Evolutionary conservation across 768 basidiomycete species (phyloP), one percentile per base, ranked within the genome.

Genomic region (Podaxis pistillaris): DNA sequence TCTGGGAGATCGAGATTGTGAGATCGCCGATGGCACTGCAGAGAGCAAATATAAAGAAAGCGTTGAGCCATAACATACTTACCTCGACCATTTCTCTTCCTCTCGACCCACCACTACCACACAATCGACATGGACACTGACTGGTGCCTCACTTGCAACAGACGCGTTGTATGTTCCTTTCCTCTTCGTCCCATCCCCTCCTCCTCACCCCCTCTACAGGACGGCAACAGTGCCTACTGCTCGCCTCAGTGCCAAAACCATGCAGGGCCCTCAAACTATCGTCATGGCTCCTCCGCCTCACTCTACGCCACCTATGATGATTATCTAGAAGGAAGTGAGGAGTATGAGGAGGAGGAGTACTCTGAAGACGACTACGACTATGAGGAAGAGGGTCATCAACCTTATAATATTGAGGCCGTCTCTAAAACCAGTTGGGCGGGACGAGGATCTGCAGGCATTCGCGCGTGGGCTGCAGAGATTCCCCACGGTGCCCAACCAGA

Each of bases 61-160:
- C 52, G 7, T 28, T 51, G 55, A 44, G 52, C 64, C 58, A 62
- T 58, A 63, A 49, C 58, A 59, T 50, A 50, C 44, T 46, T 19
- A 46, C 40, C 51, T 57, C 47, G 49, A 22, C 22, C 30, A 11
- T 17, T 37, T 51, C 66, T 55, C 65, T 56, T 65, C 66, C 65
- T 60, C 68, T 67, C 52, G 61, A 64, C 17, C 51, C 57, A 71
- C 19, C 52, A 38, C 64, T 46, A 50, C 12, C 55, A 69, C 0
- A 67, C 63, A 33, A 69, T 69, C 67, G 72, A 74, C 68, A 85
- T 88, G 81, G 88, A 89, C 74, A 80, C 82, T 66, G 83, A 89
- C 77, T 89, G 86, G 86, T 91, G 89, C 71, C 77, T 90, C 66
- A 77, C 79, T 60, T 91, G 89, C 78, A 79, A 81, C 66, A 79